Base-by-base conservation (phyloP, 192 early-diverging fungal genomes). In the Dimargaris verticillata region DNA sequence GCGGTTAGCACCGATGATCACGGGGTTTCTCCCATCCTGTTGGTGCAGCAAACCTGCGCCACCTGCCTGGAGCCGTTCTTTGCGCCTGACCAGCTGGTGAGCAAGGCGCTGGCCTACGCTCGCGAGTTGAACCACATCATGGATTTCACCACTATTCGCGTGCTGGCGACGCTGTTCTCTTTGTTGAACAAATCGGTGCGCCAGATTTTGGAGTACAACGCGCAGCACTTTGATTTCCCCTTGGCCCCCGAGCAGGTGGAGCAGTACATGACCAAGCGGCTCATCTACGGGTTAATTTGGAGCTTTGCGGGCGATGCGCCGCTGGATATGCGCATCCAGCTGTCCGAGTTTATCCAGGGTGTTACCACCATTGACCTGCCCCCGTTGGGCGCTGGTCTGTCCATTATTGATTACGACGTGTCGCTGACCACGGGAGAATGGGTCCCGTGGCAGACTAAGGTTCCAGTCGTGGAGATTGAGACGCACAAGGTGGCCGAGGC, bases 401-500 rank as follows among this genome's bases (percentile, higher is more conserved):
- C 83, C 24, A 71, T 97, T 10, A 84, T 95, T 60, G 95, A 99
- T 64, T 97, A 81, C 63, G 95, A 98, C 66, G 87, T 90, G 49
- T 80, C 76, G 44, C 72, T 95, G 38, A 76, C 72, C 38, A 80
- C 72, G 45, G 89, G 86, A 20, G 87, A 88, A 48, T 99, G 93
- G 94, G 72, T 83, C n/a, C 72, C 88, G 53, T 98, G 95, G 93
- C 76, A 85, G 55, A 60, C 75, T 44, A 83, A 82, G 63, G 97
- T 99, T 17, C 97, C 97, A 20, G 74, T 73, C 3, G 76, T 99
- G 61, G 95, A 99, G 64, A 92, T 99, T 51, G 93, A 97, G 72
- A 76, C 75, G 24, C 92, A 91, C 65, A 85, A 80, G 54, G 91
- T 99, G 0, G 70, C 91, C 0, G 81, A 88, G 55, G 84, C 92